Conservation (phyloP, 2,329 filamentous ascomycete genomes). For the Raffaelea ambrosiae region DNA sequence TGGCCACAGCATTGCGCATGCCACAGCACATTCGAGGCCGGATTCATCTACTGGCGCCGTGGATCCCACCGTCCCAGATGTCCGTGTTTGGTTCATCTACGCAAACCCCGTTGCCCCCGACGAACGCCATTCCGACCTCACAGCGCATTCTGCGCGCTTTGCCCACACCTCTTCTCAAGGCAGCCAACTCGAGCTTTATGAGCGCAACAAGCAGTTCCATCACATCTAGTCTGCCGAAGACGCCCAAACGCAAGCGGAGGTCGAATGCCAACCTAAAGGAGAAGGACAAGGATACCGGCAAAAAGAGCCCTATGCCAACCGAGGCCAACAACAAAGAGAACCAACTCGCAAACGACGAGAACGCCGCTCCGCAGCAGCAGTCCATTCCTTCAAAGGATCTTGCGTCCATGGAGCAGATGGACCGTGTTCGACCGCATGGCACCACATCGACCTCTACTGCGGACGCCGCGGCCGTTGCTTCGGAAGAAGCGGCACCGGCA, state of each 20-base stretch:
- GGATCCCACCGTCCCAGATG: slow-evolving; percentile 95
- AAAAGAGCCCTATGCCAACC: slow-evolving; percentile 18
- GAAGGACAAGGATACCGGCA: slow-evolving; percentile 22
- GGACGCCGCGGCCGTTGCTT: not conserved
- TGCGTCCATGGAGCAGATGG: slow-evolving; percentile 38
- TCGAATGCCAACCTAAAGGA: slow-evolving; percentile 29
- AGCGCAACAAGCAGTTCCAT: slow-evolving; percentile 81
- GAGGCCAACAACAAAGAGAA: slow-evolving; percentile 50
- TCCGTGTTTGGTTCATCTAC: slow-evolving; percentile 63
- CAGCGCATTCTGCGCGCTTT: slow-evolving; percentile 86
- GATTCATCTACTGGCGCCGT: slow-evolving; percentile 89
- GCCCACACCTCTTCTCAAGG: slow-evolving; percentile 83
- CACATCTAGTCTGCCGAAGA: slow-evolving; percentile 66
- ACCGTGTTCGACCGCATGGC: slow-evolving; percentile 30
- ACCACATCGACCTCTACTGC: slow-evolving; percentile 13
- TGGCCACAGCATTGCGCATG: slow-evolving; percentile 91
- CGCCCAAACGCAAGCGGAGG: slow-evolving; percentile 54
- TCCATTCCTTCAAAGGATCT: slow-evolving; percentile 14
- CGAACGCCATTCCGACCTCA: slow-evolving; percentile 80
- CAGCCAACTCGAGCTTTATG: slow-evolving; percentile 94
- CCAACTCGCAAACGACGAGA: slow-evolving; percentile 11
- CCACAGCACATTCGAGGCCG: slow-evolving; percentile 91
- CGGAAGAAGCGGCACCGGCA: slow-evolving; percentile 5
- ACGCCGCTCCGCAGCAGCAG: slow-evolving; percentile 14
- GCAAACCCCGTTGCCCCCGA: slow-evolving; percentile 62